phyloP scores from a whole-genome alignment of 345 rosid species.

The Clausena lansium region DNA sequence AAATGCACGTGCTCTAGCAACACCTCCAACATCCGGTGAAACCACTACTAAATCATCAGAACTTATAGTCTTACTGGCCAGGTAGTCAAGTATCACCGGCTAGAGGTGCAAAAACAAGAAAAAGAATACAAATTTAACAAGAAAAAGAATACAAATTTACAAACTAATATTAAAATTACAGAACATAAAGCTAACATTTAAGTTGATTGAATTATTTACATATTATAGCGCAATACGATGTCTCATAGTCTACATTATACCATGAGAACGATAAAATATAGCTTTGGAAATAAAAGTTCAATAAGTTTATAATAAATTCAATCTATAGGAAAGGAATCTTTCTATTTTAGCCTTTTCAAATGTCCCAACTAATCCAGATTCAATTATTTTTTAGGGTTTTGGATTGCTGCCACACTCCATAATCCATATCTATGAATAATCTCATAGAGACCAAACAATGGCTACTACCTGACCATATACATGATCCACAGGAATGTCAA shows the following conservation, averaged over 20 bases:
- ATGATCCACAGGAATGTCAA: slow-evolving; percentile 97
- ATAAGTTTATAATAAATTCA: slow-evolving; percentile 2
- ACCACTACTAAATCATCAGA: slow-evolving; percentile 91
- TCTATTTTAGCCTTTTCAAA: slow-evolving; percentile 9
- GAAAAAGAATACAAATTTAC: slow-evolving; percentile 1
- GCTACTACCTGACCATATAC: slow-evolving; percentile 86
- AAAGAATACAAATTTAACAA: not conserved
- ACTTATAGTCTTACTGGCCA: slow-evolving; percentile 87
- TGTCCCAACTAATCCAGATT: not conserved
- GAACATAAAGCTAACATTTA: not conserved
- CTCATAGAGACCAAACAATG: not conserved
- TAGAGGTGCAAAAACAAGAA: slow-evolving; percentile 28
- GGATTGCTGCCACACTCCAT: not conserved
- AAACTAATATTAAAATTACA: not conserved
- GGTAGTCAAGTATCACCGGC: slow-evolving; percentile 98
- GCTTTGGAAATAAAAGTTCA: not conserved
- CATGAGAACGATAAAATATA: not conserved
- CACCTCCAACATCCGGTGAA: slow-evolving; percentile 99
- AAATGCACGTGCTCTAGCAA: slow-evolving; percentile 93
- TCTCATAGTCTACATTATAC: not conserved
- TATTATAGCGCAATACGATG: not conserved
- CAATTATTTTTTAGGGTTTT: not conserved
- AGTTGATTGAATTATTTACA: not conserved
- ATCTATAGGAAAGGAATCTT: not conserved
- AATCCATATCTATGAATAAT: not conserved